A percentile compares a stretch with the other conserved stretches of the same genome.
phyloP scores from a whole-genome alignment of 2,329 filamentous ascomycete species.

The Colletotrichum sp. region DNA sequence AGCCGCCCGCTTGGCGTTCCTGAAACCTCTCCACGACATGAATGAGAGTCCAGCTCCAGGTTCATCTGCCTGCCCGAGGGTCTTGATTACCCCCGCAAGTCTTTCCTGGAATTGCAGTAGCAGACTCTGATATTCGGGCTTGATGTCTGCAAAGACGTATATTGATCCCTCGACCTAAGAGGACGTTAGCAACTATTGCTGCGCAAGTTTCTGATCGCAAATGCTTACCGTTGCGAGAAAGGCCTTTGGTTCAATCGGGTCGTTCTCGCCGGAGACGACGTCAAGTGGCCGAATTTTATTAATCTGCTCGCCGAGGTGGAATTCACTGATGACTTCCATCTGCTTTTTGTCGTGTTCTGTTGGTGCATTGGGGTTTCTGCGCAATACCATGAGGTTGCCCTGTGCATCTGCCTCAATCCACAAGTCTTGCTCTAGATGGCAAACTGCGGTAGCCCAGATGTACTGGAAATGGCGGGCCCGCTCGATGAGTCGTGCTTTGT shows the following conservation, averaged over 20 bases:
- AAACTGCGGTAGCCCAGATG: slow-evolving; percentile 81
- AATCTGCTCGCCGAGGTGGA: slow-evolving; percentile 90
- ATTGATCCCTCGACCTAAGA: slow-evolving; percentile 85
- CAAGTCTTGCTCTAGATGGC: slow-evolving; percentile 71
- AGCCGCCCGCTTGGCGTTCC: slow-evolving; percentile 70
- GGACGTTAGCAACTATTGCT: slow-evolving; percentile 20
- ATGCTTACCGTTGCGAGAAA: slow-evolving; percentile 83
- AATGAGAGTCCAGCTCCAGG: slow-evolving; percentile 48
- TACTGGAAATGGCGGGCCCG: slow-evolving; percentile 81
- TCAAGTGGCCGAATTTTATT: slow-evolving; percentile 82
- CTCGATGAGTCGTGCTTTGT: slow-evolving; percentile 71
- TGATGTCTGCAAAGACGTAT: slow-evolving; percentile 85
- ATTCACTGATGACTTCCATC: slow-evolving; percentile 77
- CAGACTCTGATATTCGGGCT: slow-evolving; percentile 73
- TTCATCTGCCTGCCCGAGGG: slow-evolving; percentile 69
- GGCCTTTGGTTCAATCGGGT: slow-evolving; percentile 78
- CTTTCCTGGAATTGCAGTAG: slow-evolving; percentile 80
- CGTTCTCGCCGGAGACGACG: slow-evolving; percentile 66
- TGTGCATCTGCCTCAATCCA: slow-evolving; percentile 87
- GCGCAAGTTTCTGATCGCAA: neutral
- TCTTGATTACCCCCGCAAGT: slow-evolving; percentile 69
- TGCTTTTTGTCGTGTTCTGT: slow-evolving; percentile 74
- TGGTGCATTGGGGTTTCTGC: slow-evolving; percentile 73
- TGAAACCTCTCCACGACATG: slow-evolving; percentile 80
- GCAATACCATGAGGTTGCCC: slow-evolving; percentile 85